These are phyloP conservation scores for Asclepias syriaca DNA, from an alignment of 257 asterid species.

Conservation along the genomic window DNA sequence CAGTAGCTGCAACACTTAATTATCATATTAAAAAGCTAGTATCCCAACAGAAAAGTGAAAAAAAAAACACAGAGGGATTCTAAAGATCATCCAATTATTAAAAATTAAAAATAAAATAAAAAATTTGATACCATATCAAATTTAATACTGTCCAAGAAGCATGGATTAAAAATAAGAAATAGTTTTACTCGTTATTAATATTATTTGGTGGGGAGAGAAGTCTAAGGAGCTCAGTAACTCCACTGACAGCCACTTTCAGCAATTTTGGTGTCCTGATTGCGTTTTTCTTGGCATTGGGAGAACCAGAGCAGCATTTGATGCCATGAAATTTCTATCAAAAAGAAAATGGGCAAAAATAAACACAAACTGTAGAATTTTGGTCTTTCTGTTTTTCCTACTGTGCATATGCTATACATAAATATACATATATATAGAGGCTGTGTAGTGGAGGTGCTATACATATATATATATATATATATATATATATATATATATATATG, in stretches of 20 bases:
- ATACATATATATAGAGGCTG: too few species aligned
- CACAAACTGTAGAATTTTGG: too few species aligned
- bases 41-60: background rate
- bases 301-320: slow-evolving; percentile 45
- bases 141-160: background rate
- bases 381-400: too few species aligned
- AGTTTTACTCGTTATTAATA: background rate
- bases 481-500: too few species aligned
- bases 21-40: background rate
- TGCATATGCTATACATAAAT: too few species aligned
- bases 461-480: too few species aligned
- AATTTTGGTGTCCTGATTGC: slow-evolving; percentile 44
- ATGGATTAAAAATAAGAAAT: background rate
- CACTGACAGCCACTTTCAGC: slow-evolving; percentile 55
- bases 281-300: slow-evolving; percentile 31
- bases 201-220: slow-evolving; percentile 38
- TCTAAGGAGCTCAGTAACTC: slow-evolving; percentile 58
- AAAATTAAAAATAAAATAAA: background rate
- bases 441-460: too few species aligned
- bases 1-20: too few species aligned
- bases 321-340: slow-evolving; percentile 26
- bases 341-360: background rate
- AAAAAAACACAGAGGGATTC: background rate
- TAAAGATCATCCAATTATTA: background rate
- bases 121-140: too few species aligned